phyloP scores from a whole-genome alignment of 2,329 filamentous ascomycete species.

The Colletotrichum godetiae region DNA sequence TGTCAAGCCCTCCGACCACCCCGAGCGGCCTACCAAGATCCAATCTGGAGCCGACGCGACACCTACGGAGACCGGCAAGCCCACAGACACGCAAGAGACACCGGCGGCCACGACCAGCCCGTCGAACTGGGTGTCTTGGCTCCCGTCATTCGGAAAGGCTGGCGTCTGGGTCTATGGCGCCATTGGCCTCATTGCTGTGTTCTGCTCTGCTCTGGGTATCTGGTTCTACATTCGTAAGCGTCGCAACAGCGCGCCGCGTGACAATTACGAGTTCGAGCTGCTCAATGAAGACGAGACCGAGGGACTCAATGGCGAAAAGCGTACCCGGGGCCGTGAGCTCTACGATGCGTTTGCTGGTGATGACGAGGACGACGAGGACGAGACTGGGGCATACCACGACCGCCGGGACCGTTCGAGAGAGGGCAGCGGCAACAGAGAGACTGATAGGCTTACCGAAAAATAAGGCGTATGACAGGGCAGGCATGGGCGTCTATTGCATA shows the following conservation, averaged over 20 bases:
- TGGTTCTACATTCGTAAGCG: constrained; percentile 86
- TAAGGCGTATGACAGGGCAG: constrained; percentile 22
- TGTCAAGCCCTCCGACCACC: constrained; percentile 69
- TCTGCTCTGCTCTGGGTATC: constrained; percentile 82
- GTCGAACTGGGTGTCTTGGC: constrained; percentile 83
- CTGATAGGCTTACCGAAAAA: constrained; percentile 36
- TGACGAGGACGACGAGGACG: constrained; percentile 76
- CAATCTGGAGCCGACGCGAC: constrained; percentile 48
- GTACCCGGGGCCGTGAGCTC: constrained; percentile 82
- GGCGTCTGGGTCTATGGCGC: constrained; percentile 95
- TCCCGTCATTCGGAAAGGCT: constrained; percentile 90
- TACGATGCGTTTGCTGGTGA: constrained; percentile 98
- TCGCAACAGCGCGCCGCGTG: constrained; percentile 79
- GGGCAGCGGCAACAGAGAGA: constrained; percentile 28
- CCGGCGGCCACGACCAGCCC: constrained; percentile 62
- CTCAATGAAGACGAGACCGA: constrained; percentile 83
- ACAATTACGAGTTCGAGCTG: constrained; percentile 95
- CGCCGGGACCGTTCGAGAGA: constrained; percentile 36
- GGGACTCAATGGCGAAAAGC: constrained; percentile 63
- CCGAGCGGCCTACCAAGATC: constrained; percentile 70
- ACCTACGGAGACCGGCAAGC: constrained; percentile 43
- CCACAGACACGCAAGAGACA: constrained; percentile 45
- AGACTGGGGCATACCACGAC: constrained; percentile 52
- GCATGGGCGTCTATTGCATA: constrained; percentile 31
- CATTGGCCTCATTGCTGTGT: constrained; percentile 83